These are phyloP conservation scores for Rhodocollybia butyracea DNA, from an alignment of 768 basidiomycete genomes.

Conservation along the genomic window DNA sequence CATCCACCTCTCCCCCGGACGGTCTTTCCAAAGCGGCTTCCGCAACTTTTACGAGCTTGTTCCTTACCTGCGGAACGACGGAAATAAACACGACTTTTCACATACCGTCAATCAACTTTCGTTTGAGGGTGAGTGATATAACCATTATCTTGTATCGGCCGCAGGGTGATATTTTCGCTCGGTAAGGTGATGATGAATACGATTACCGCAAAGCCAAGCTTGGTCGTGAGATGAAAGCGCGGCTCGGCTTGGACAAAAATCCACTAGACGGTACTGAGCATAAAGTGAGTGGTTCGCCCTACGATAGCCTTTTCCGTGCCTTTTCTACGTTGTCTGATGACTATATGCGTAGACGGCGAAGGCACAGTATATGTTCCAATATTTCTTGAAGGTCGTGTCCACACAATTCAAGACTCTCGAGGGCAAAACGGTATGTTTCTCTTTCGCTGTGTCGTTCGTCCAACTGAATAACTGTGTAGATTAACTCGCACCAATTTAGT, in stretches of 20 bases:
- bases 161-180: too few species aligned
- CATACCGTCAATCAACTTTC: slow-evolving; percentile 80
- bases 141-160: too few species aligned
- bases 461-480: slow-evolving; percentile 29
- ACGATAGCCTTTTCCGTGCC: not conserved
- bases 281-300: slow-evolving; percentile 43
- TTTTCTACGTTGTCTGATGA: not conserved
- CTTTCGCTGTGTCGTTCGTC: not conserved
- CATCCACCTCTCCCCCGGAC: slow-evolving; percentile 91
- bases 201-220: slow-evolving; percentile 61
- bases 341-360: slow-evolving; percentile 55
- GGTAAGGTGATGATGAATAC: slow-evolving; percentile 73
- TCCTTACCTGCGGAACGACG: slow-evolving; percentile 88
- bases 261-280: slow-evolving; percentile 71
- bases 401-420: slow-evolving; percentile 89
- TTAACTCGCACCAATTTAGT: slow-evolving; percentile 93
- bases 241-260: slow-evolving; percentile 68
- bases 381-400: slow-evolving; percentile 98
- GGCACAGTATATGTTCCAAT: slow-evolving; percentile 94
- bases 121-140: slow-evolving; percentile 52
- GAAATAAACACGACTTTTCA: slow-evolving; percentile 90
- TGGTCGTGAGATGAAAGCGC: slow-evolving; percentile 61
- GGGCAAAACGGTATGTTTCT: slow-evolving; percentile 55
- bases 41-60: slow-evolving; percentile 86
- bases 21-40: slow-evolving; percentile 86